A percentile compares a stretch with the other conserved stretches of the same genome.
Evolutionary conservation across 352 stramenopile species (phyloP).

Genomic region (Phytophthora syringae): DNA sequence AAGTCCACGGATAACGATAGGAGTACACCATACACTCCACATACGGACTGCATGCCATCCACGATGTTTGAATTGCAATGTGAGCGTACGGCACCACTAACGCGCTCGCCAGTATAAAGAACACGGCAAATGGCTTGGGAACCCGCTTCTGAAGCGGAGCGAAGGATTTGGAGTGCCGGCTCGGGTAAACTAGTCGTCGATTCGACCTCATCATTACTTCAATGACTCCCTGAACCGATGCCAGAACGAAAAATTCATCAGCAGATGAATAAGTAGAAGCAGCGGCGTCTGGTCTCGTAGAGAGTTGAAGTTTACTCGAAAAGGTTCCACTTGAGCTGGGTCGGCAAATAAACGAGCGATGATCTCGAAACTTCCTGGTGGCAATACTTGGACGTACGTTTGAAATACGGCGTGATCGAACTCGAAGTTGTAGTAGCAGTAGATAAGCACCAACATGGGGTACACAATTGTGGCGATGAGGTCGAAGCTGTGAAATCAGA

Average conservation of each 20-base stretch:
- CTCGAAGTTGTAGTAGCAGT: constrained; percentile 41
- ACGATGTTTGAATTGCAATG: constrained; percentile 26
- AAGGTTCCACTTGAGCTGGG: constrained; percentile 39
- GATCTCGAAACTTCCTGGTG: constrained; percentile 39
- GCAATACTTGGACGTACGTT: constrained; percentile 24
- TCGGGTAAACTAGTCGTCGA: constrained; percentile 34
- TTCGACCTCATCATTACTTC: constrained; percentile 20
- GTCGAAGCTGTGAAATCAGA: constrained; percentile 36
- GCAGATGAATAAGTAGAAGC: constrained; percentile 33
- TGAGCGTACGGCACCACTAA: constrained; percentile 23
- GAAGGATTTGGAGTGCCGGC: constrained; percentile 24
- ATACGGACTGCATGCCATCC: constrained; percentile 11
- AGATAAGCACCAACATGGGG: constrained; percentile 39
- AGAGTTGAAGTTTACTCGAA: constrained; percentile 38
- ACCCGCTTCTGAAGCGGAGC: constrained; percentile 16
- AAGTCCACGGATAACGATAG: constrained; percentile 28
- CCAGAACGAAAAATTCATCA: constrained; percentile 38
- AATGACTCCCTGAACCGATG: constrained; percentile 28
- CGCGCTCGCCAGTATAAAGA: constrained; percentile 19
- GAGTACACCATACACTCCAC: constrained; percentile 31
- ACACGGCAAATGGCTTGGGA: constrained; percentile 27
- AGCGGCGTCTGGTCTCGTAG: constrained; percentile 33
- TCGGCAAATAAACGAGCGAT: constrained; percentile 39
- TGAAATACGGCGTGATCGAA: constrained; percentile 39
- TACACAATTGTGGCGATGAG: constrained; percentile 41